Conservation (phyloP, 177 flowering plant genomes). For the Vitis hybrid region DNA sequence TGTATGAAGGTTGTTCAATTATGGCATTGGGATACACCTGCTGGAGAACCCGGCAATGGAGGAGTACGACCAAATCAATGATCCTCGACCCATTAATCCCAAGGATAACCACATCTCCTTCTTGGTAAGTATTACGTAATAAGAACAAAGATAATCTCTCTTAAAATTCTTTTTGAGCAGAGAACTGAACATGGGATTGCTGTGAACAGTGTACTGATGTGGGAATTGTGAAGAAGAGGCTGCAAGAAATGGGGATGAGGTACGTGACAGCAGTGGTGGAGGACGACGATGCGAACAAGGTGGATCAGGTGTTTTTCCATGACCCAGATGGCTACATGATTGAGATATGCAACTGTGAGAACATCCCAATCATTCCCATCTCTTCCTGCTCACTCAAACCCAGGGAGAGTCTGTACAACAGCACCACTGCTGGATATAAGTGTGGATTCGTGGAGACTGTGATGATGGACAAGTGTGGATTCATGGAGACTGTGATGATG, state of each 20-base stretch:
- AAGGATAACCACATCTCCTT: conserved; percentile 83
- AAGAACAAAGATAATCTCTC: too few species aligned
- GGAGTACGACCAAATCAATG: conserved; percentile 12
- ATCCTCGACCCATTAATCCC: conserved; percentile 56
- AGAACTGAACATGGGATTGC: conserved; percentile 3
- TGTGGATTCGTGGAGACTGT: conserved; percentile 43
- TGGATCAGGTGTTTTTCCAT: conserved; percentile 82
- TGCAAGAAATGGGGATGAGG: conserved; percentile 56
- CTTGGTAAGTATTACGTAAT: conserved; percentile 32
- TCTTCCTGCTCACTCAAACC: conserved; percentile 40
- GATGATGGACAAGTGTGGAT: conserved; percentile 51
- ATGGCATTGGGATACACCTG: conserved; percentile 71
- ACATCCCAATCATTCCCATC: conserved; percentile 62
- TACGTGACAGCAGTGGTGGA: conserved; percentile 62
- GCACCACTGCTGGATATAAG: not conserved
- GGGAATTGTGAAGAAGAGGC: conserved; percentile 44
- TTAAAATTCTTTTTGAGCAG: too few species aligned
- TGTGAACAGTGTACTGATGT: conserved; percentile 54
- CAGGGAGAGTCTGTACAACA: conserved; percentile 2
- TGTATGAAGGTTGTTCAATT: conserved; percentile 54
- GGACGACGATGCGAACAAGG: conserved; percentile 51
- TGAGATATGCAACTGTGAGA: conserved; percentile 86
- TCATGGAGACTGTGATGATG: conserved; percentile 55
- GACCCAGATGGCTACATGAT: conserved; percentile 92
- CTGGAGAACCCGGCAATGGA: conserved; percentile 37